These are phyloP conservation scores for Diplodia corticola DNA, from an alignment of 2,329 filamentous ascomycete genomes.

Conservation along the genomic window DNA sequence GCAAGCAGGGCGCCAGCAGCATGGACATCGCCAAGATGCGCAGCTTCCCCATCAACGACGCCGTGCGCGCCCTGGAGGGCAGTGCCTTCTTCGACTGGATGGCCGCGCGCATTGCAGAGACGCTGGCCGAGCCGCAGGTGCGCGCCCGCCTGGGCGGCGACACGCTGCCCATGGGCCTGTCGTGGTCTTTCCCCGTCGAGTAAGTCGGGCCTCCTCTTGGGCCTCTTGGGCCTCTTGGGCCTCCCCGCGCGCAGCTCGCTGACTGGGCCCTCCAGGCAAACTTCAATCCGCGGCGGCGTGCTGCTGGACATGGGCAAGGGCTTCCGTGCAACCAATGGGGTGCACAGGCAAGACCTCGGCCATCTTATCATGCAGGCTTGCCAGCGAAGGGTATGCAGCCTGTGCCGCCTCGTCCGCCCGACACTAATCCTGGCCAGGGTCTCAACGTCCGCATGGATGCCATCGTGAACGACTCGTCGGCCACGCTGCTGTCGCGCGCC, in stretches of 20 bases:
- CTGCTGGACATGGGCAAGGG: constrained; percentile 66
- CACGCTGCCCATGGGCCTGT: constrained; percentile 59
- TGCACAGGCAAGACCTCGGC: constrained; percentile 60
- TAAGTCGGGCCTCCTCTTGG: constrained; percentile 38
- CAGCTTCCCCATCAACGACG: constrained; percentile 58
- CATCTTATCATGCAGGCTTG: constrained; percentile 62
- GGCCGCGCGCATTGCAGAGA: constrained; percentile 59
- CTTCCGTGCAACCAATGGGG: constrained; percentile 60
- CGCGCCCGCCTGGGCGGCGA: constrained; percentile 23
- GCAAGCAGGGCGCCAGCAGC: constrained; percentile 38
- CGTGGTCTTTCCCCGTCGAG: constrained; percentile 68
- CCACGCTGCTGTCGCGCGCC: constrained; percentile 61
- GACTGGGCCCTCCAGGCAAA: constrained; percentile 47
- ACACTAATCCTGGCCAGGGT: constrained; percentile 35
- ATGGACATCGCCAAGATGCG: constrained; percentile 59
- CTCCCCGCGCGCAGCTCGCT: background rate
- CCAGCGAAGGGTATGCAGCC: constrained; percentile 45
- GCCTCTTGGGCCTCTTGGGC: too few relatives aligned
- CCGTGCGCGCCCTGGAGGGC: constrained; percentile 56
- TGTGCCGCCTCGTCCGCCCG: constrained; percentile 2
- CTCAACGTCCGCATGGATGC: constrained; percentile 62
- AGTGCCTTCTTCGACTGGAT: constrained; percentile 67
- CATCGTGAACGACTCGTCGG: constrained; percentile 65
- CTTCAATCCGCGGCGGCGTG: constrained; percentile 57
- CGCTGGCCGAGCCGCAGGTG: constrained; percentile 46